Percentiles rank a stretch among this genome's conserved stretches.
Evolutionary conservation across 2,329 filamentous ascomycete genomes (phyloP).

Genomic region (Leptoxyphium fumago): DNA sequence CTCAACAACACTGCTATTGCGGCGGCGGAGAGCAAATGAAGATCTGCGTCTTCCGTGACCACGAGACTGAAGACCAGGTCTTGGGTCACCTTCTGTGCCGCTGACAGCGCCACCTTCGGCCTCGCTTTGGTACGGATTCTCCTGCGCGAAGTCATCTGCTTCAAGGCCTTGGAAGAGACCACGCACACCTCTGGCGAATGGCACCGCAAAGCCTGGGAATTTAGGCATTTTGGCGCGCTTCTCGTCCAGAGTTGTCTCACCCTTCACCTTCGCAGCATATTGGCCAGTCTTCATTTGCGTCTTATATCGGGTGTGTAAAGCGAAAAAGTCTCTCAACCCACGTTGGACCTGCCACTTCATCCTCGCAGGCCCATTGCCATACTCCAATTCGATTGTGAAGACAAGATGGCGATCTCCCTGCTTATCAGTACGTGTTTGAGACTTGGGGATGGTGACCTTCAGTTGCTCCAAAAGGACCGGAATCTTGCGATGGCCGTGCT

Average conservation of each 20-base stretch:
- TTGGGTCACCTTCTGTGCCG: conserved; percentile 39
- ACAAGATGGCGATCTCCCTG: conserved; percentile 57
- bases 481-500: conserved; percentile 88
- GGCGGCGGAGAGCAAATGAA: conserved; percentile 42
- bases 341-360: conserved; percentile 95
- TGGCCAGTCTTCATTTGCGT: conserved; percentile 46
- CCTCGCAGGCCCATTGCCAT: conserved; percentile 83
- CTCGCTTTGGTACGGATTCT: conserved; percentile 36
- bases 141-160: conserved; percentile 53
- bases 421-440: conserved; percentile 48
- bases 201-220: conserved; percentile 80
- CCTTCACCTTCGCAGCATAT: conserved; percentile 47
- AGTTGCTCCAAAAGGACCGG: conserved; percentile 91
- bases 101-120: conserved; percentile 49
- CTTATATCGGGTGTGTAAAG: conserved; percentile 88
- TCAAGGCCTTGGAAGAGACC: conserved; percentile 46
- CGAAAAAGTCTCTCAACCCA: conserved; percentile 77
- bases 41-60: conserved; percentile 35
- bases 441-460: conserved; percentile 75
- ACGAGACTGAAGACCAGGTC: conserved; percentile 28
- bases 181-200: conserved; percentile 66
- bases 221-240: conserved; percentile 64
- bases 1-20: conserved; percentile 39
- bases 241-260: conserved; percentile 39
- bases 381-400: conserved; percentile 87